Evolutionary conservation across 371 early-diverging fungal genomes (phyloP).

Genomic region (Lichtheimia corymbifera): DNA sequence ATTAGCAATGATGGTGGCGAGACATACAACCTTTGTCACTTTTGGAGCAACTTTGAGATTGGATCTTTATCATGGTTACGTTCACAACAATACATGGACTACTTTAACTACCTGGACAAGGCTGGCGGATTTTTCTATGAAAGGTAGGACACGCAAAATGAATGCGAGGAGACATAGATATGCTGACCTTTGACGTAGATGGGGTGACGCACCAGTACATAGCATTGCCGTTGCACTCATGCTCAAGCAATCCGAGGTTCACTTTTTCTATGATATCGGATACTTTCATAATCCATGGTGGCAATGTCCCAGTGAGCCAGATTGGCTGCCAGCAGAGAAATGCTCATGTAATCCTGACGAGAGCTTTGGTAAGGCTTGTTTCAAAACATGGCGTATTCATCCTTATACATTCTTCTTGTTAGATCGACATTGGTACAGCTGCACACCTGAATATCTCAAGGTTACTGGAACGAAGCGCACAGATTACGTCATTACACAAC

Average conservation of each 20-base stretch:
- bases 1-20: slow-evolving; percentile 50
- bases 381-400: slow-evolving; percentile 10
- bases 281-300: slow-evolving; percentile 72
- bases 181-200: slow-evolving; percentile 32
- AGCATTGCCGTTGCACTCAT: slow-evolving; percentile 80
- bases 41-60: slow-evolving; percentile 70
- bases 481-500: slow-evolving; percentile 13
- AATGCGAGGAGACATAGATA: neutral
- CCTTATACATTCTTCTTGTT: neutral
- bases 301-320: slow-evolving; percentile 69
- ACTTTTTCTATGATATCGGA: slow-evolving; percentile 88
- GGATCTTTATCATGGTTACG: slow-evolving; percentile 33
- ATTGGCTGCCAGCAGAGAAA: slow-evolving; percentile 47
- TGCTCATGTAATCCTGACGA: slow-evolving; percentile 60
- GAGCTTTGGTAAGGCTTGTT: slow-evolving; percentile 44
- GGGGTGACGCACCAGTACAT: slow-evolving; percentile 98
- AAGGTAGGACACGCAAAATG: slow-evolving; percentile 58
- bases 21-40: slow-evolving; percentile 77
- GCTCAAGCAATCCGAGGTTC: slow-evolving; percentile 69
- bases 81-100: slow-evolving; percentile 66
- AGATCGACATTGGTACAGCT: slow-evolving; percentile 21
- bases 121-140: slow-evolving; percentile 93
- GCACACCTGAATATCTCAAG: slow-evolving; percentile 17
- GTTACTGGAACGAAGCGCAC: slow-evolving; percentile 12
- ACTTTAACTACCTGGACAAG: slow-evolving; percentile 79